These are phyloP conservation scores for Magnaporthales sp. DNA, from an alignment of 2,329 filamentous ascomycete genomes.

Conservation along the genomic window DNA sequence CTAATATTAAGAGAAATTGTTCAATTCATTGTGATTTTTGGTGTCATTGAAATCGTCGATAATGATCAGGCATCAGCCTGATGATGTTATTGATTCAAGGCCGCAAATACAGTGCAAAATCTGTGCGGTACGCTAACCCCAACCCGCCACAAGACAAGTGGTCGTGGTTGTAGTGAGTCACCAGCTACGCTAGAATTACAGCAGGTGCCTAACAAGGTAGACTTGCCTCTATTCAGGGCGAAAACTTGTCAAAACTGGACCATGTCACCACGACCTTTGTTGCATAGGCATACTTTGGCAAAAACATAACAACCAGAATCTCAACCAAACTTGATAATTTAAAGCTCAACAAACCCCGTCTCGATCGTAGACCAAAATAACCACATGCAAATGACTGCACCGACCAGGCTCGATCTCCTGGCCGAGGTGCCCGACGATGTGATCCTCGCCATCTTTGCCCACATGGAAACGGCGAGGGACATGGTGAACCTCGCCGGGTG, in stretches of 20 bases:
- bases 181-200: background rate
- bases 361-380: too few species aligned
- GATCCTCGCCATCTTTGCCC: conserved; percentile 36
- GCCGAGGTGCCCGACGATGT: conserved; percentile 40
- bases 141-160: background rate
- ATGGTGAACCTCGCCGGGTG: conserved; percentile 30
- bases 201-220: background rate
- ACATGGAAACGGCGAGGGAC: conserved; percentile 39
- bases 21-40: too few species aligned
- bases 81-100: too few species aligned
- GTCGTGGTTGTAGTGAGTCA: background rate
- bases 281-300: background rate
- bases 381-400: background rate
- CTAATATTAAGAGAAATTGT: too few species aligned
- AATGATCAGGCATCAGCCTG: too few species aligned
- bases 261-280: background rate
- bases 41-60: too few species aligned
- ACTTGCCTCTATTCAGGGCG: background rate
- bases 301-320: background rate
- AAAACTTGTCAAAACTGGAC: background rate
- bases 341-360: too few species aligned
- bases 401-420: conserved; percentile 16
- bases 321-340: too few species aligned
- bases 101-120: too few species aligned
- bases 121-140: background rate